These are phyloP conservation scores for Breviolum minutum DNA, from an alignment of 73 alveolate species.

Conservation along the genomic window DNA sequence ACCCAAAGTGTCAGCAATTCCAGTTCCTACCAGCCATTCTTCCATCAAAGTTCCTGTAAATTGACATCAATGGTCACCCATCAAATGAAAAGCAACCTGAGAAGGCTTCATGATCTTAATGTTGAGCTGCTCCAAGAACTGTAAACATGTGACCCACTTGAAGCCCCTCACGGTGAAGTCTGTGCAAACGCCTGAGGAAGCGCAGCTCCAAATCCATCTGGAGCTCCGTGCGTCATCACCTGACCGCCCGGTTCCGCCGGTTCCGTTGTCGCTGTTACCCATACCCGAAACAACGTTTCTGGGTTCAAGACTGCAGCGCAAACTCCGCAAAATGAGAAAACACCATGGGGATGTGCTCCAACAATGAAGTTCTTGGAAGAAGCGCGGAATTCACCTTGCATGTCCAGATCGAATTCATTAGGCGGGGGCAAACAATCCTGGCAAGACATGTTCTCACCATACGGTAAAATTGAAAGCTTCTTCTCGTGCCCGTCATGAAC, in stretches of 20 bases:
- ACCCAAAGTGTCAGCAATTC: neutral
- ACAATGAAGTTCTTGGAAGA: constrained; percentile 37
- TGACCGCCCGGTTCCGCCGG: too few species aligned
- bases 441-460: neutral
- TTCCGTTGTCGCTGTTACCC: neutral
- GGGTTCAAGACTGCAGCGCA: constrained; percentile 52
- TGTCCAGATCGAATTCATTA: too few species aligned
- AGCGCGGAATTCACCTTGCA: constrained; percentile 46
- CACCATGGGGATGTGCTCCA: constrained; percentile 89
- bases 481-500: too few species aligned
- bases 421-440: neutral
- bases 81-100: neutral
- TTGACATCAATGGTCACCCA: neutral
- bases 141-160: neutral
- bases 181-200: constrained; percentile 9
- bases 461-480: neutral
- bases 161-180: neutral
- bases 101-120: neutral
- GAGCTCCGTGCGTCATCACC: constrained; percentile 63
- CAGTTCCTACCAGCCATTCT: too few species aligned
- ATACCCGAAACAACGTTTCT: neutral
- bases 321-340: constrained; percentile 59
- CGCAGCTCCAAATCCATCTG: constrained; percentile 81
- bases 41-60: neutral
- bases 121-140: neutral